Evolutionary conservation across 2,329 filamentous ascomycete genomes (phyloP).

Genomic region (Stemphylium lycopersici): DNA sequence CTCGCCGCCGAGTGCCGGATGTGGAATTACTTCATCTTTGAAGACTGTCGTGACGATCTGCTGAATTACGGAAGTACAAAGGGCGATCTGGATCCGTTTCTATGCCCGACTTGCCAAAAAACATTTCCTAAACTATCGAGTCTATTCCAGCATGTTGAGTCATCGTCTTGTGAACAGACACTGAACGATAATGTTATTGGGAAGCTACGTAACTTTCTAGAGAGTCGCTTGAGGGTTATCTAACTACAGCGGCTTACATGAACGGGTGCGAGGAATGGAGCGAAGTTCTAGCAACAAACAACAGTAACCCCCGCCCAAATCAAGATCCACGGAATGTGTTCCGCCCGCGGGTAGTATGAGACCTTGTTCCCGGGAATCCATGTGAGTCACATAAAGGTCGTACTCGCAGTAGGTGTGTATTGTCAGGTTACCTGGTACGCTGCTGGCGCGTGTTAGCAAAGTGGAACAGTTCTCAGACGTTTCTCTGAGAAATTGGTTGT

Average conservation of each 20-base stretch:
- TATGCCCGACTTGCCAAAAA: conserved; percentile 2
- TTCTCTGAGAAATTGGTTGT: neutral
- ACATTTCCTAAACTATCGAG: conserved; percentile 5
- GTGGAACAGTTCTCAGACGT: conserved; percentile 4
- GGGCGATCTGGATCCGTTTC: neutral
- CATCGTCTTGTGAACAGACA: conserved; percentile 6
- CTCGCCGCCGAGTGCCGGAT: neutral
- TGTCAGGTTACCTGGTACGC: conserved; percentile 16
- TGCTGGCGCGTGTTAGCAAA: neutral
- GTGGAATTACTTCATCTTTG: neutral
- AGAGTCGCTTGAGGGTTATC: too few relatives aligned
- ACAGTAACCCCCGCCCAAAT: too few relatives aligned
- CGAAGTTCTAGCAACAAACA: neutral
- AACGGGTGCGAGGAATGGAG: neutral
- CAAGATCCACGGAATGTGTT: too few relatives aligned
- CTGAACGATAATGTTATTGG: neutral
- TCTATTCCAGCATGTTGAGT: conserved; percentile 15
- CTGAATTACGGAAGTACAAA: neutral
- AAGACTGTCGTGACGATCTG: neutral
- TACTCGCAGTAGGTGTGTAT: conserved; percentile 29
- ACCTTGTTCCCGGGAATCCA: neutral
- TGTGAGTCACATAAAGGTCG: conserved; percentile 14
- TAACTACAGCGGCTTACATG: too few relatives aligned
- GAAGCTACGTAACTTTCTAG: too few relatives aligned
- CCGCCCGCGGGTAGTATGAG: neutral